phyloP scores from a whole-genome alignment of 176 grass and related monocot species.

The Zizania latifolia region DNA sequence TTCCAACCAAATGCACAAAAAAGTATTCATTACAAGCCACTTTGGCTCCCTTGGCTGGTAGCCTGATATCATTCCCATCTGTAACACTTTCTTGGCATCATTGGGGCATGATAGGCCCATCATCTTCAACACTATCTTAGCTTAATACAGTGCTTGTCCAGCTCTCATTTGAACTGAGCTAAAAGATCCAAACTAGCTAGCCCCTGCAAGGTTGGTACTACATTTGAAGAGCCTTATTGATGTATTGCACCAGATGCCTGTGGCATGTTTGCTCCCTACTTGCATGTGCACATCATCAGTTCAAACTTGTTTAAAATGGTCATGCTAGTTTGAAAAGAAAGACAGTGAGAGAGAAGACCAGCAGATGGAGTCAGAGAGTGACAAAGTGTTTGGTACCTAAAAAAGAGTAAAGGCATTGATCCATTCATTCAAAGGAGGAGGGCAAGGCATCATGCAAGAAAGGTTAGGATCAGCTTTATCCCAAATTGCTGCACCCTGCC shows the following conservation, averaged over 20 bases:
- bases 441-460: not conserved
- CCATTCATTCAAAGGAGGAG: constrained; percentile 10
- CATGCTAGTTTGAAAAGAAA: not conserved
- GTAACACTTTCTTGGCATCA: constrained; percentile 28
- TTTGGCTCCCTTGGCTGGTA: constrained; percentile 5
- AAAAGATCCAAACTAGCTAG: not conserved
- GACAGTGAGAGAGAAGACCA: not conserved
- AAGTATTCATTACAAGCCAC: constrained; percentile 14
- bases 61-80: constrained; percentile 25
- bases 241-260: constrained; percentile 8
- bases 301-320: constrained; percentile 30
- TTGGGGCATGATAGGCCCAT: constrained; percentile 26
- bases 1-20: constrained; percentile 26
- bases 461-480: constrained; percentile 1
- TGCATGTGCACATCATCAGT: constrained; percentile 27
- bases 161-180: constrained; percentile 12
- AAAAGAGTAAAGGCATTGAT: not conserved
- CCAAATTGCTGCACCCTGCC: not conserved
- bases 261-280: constrained; percentile 33
- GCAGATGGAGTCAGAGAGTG: not conserved
- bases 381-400: constrained; percentile 18
- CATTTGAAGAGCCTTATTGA: not conserved
- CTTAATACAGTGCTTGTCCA: too few relatives aligned
- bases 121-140: not conserved
- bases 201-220: not conserved